Evolutionary conservation across 257 asterid genomes (phyloP).

Genomic region (Osmanthus fragrans): DNA sequence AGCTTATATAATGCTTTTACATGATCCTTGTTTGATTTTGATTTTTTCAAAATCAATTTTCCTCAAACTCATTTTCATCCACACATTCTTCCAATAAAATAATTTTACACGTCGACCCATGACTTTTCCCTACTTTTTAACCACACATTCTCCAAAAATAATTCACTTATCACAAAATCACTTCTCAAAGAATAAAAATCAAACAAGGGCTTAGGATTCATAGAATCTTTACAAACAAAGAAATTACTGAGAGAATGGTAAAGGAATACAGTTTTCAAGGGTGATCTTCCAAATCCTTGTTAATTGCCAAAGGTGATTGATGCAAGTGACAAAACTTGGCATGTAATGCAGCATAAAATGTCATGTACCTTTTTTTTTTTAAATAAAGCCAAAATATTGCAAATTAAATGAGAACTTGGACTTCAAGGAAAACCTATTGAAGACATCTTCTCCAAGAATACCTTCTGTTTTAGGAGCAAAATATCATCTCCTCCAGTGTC

Average conservation of each 20-base stretch:
- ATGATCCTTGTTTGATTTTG: background rate
- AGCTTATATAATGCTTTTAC: background rate
- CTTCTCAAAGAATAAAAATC: too few relatives aligned
- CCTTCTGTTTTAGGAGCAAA: constrained; percentile 94
- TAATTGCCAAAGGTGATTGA: background rate
- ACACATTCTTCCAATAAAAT: too few relatives aligned
- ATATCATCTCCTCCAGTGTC: constrained; percentile 70
- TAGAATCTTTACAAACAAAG: background rate
- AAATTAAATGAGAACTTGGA: constrained; percentile 12
- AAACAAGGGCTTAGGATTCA: background rate
- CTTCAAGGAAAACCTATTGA: background rate
- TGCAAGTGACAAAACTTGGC: constrained; percentile 4
- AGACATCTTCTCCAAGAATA: constrained; percentile 22
- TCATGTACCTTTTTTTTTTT: background rate
- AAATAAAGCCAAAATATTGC: background rate
- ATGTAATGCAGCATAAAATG: constrained; percentile 14
- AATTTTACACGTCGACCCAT: too few relatives aligned
- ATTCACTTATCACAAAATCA: too few relatives aligned
- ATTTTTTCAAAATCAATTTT: too few relatives aligned
- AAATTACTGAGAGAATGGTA: background rate
- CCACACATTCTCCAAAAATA: too few relatives aligned
- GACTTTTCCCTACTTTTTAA: too few relatives aligned
- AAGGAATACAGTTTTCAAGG: background rate
- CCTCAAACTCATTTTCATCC: too few relatives aligned
- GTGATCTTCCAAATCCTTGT: constrained; percentile 9